Evolutionary conservation across 1,284 basidiomycete species (phyloP).

Genomic region (Tylopilus sp.): DNA sequence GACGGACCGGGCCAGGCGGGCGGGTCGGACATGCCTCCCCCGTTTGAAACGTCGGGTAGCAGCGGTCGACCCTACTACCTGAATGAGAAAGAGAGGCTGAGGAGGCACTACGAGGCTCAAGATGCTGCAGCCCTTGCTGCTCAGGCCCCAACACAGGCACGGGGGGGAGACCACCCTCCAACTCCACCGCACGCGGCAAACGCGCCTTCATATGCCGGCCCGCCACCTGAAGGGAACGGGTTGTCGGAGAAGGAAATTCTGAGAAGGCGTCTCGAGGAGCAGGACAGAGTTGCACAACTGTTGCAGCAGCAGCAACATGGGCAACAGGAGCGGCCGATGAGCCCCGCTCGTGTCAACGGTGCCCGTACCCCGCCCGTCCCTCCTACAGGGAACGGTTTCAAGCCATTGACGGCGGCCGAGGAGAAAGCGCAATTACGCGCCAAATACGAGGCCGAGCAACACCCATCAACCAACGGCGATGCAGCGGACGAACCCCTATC

Average conservation of each 20-base stretch:
- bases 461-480: conserved; percentile 15
- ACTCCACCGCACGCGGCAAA: conserved; percentile 23
- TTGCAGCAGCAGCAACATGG: conserved; percentile 11
- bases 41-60: conserved; percentile 41
- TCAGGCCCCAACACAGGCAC: conserved; percentile 5
- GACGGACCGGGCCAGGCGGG: conserved; percentile 20
- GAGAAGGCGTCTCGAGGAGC: conserved; percentile 43
- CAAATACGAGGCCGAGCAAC: conserved; percentile 56
- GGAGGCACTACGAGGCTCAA: conserved; percentile 56
- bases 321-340: conserved; percentile 5
- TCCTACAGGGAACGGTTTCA: conserved; percentile 22
- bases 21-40: conserved; percentile 42
- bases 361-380: conserved; percentile 24
- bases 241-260: conserved; percentile 54
- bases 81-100: conserved; percentile 35
- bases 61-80: conserved; percentile 31
- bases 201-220: conserved; percentile 18
- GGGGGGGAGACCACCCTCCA: conserved; percentile 18
- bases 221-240: conserved; percentile 25
- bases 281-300: conserved; percentile 38
- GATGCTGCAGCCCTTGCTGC: conserved; percentile 46
- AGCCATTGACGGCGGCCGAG: conserved; percentile 63
- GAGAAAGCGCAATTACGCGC: conserved; percentile 70
- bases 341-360: conserved; percentile 26
- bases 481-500: conserved; percentile 12